Percentiles rank a stretch among this genome's conserved stretches.
Conservation (phyloP, 495 filamentous ascomycete genomes). For the Annulohypoxylon maeteangense region DNA sequence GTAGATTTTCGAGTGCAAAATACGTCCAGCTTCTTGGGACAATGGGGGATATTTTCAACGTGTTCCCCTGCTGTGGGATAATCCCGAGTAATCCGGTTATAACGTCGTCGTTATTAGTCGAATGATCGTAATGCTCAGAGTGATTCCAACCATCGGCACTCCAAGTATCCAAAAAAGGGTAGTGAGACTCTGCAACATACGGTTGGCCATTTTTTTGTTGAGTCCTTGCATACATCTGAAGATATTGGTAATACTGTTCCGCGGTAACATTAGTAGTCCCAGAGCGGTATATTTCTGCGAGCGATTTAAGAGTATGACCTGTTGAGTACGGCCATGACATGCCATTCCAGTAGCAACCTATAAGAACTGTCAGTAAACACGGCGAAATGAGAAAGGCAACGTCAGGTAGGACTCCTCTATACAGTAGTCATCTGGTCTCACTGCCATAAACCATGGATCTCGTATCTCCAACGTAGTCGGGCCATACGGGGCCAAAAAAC, state of each 20-base stretch:
- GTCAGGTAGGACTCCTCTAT: neutral
- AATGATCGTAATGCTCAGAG: constrained; percentile 60
- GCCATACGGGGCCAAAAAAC: constrained; percentile 55
- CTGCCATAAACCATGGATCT: constrained; percentile 53
- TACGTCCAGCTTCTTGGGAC: constrained; percentile 56
- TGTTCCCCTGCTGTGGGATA: constrained; percentile 50
- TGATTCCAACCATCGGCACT: constrained; percentile 54
- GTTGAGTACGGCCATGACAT: constrained; percentile 61
- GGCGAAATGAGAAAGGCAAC: neutral
- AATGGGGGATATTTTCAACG: constrained; percentile 53
- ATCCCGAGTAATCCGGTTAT: constrained; percentile 59
- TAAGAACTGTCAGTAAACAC: constrained; percentile 9
- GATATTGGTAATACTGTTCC: constrained; percentile 51
- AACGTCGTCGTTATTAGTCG: constrained; percentile 59
- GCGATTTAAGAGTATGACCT: constrained; percentile 49
- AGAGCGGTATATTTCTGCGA: constrained; percentile 51
- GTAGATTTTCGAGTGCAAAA: constrained; percentile 57
- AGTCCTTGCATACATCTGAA: constrained; percentile 54
- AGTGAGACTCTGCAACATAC: constrained; percentile 59
- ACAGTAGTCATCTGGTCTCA: constrained; percentile 55
- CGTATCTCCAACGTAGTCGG: constrained; percentile 58
- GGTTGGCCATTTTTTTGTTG: constrained; percentile 57
- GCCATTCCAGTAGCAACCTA: constrained; percentile 58
- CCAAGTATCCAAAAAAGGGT: constrained; percentile 55
- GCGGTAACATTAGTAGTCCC: constrained; percentile 46